These are phyloP conservation scores for Penicillium brasilianum DNA, from an alignment of 2,329 filamentous ascomycete species.

Conservation along the genomic window DNA sequence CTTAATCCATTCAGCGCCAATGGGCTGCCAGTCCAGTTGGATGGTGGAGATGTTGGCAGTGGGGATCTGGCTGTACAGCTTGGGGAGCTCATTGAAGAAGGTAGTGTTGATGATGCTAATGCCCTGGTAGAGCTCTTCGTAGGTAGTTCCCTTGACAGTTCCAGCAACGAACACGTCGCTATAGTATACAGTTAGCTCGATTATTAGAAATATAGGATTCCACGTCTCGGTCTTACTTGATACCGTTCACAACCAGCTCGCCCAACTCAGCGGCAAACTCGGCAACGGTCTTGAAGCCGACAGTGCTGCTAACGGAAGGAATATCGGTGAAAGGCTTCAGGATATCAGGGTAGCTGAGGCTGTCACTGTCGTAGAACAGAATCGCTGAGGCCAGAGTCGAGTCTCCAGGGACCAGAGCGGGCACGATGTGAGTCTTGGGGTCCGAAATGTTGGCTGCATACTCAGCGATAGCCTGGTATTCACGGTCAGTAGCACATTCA, in stretches of 20 bases:
- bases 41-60: conserved; percentile 48
- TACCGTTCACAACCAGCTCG: conserved; percentile 38
- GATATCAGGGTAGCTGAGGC: conserved; percentile 36
- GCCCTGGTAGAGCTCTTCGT: conserved; percentile 42
- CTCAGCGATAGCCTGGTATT: conserved; percentile 31
- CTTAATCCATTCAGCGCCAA: conserved; percentile 43
- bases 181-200: neutral
- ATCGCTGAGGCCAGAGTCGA: conserved; percentile 41
- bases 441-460: conserved; percentile 38
- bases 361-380: conserved; percentile 46
- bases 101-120: conserved; percentile 48
- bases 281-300: conserved; percentile 44
- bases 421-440: conserved; percentile 38
- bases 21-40: conserved; percentile 47
- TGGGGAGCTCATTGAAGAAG: conserved; percentile 47
- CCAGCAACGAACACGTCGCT: conserved; percentile 46
- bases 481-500: conserved; percentile 8
- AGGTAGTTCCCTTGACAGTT: conserved; percentile 38
- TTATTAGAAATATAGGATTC: neutral
- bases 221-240: conserved; percentile 34
- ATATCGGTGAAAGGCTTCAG: conserved; percentile 46
- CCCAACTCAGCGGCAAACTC: conserved; percentile 42
- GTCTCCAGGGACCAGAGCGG: conserved; percentile 35
- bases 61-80: conserved; percentile 42
- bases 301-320: conserved; percentile 39